Base-by-base conservation (phyloP, 257 asterid genomes). In the Solanum appendiculatum region DNA sequence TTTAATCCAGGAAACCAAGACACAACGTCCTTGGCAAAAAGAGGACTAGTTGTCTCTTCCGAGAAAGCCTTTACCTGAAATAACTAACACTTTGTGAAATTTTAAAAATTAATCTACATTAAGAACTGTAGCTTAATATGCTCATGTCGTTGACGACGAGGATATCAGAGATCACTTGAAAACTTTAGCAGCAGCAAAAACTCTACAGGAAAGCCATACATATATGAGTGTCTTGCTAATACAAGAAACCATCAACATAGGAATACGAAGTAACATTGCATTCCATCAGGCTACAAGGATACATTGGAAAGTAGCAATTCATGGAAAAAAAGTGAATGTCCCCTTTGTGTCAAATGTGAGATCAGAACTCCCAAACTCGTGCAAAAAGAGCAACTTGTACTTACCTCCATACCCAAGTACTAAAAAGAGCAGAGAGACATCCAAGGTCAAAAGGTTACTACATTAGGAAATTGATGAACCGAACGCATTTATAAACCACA, bases 1-100 rank as follows among this genome's bases (percentile, higher is more conserved):
- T 87, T 96, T 48, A 97, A 87, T 87, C 95, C 98, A 66, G 99
- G 99, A 91, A 90, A 91, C 89, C 97, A 94, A 44, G 94, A 89
- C 66, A 94, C 78, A 60, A 97, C 90, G 88, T 93, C 98, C 91
- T 93, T 95, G 9, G 91, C 39, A 88, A 97, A 97, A 89, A 95
- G 95, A 40, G 91, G 86, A 73, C 93, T 81, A 58, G 94, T 92
- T 73, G 88, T 86, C 51, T 90, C 87, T 85, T 64, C 88, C 64
- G 92, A 63, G 80, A 90, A 88, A 86, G 91, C 92, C 88, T 91
- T 92, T 60, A 94, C 93, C 99, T 97, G 96, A 84, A 92, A 91
- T 81, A 82, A 48, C 68, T 0, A 33, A 81, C 63, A 81, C 64
- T 29, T 48, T 1, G 68, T 48, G 68, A 81, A 81, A 29, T 46